A percentile compares a stretch with the other conserved stretches of the same genome.
These are phyloP conservation scores for Lactarius psammicola DNA, from an alignment of 768 basidiomycete genomes.

Conservation along the genomic window DNA sequence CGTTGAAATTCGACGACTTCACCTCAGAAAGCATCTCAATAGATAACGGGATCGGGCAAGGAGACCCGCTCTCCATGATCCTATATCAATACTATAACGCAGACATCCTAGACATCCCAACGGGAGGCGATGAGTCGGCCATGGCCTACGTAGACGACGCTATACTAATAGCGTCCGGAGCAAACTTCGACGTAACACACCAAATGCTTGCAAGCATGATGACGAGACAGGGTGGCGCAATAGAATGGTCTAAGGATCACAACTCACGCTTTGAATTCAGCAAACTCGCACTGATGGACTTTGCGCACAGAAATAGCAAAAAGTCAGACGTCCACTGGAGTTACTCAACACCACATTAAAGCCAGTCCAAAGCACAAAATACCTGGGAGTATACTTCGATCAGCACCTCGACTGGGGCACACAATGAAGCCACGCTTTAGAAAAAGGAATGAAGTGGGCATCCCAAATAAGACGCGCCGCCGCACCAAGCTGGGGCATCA, in stretches of 20 bases:
- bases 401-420: slow-evolving; percentile 7
- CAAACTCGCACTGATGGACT: slow-evolving; percentile 10
- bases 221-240: neutral
- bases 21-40: neutral
- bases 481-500: no score
- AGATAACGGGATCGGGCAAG: slow-evolving; percentile 3
- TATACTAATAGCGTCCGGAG: slow-evolving; percentile 31
- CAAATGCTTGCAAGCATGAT: neutral
- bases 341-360: accelerated
- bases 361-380: neutral
- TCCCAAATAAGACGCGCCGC: no score
- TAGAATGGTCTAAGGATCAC: neutral
- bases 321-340: neutral
- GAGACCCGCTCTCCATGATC: neutral
- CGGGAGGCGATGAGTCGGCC: neutral
- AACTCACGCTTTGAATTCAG: neutral
- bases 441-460: no score
- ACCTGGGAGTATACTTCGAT: slow-evolving; percentile 8
- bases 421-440: no score
- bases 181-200: slow-evolving; percentile 32
- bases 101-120: slow-evolving; percentile 2
- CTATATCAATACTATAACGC: slow-evolving; percentile 17
- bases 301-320: neutral
- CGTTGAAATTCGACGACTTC: neutral
- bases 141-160: slow-evolving; percentile 9